Base-by-base conservation (phyloP, 2,329 filamentous ascomycete species). In the Sclerotinia trifoliorum region DNA sequence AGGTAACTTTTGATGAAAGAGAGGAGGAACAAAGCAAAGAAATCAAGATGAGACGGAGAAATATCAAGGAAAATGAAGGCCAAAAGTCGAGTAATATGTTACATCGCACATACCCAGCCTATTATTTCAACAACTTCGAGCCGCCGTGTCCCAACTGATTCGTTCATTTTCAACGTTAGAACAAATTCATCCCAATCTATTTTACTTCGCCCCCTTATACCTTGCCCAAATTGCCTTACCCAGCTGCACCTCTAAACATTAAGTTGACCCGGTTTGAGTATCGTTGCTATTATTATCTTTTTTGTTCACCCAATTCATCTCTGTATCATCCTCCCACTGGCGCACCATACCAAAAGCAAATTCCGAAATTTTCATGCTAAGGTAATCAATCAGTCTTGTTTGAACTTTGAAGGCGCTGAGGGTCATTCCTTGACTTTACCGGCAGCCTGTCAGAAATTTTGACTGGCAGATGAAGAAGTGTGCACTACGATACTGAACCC, bases 271-370 rank as follows among this genome's bases (percentile, higher is more conserved):
- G 56, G 49, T 55, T 63, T 63, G 65, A 63, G 65, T 46, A 44
- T 52, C 57, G 48, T 48, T 67, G 60, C 65, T 67, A 67, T 67
- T 67, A 67, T 63, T 67, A 67, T 67, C 65, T 62, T 48, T 48
- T 66, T 35, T 15, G 13, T 67, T 55, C 48, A 35, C 48, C 26
- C 17, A 35, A 42, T 65, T 24, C 42, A 6, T n/a, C 15, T 51
- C 65, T 63, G 44, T 35, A 51, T 49, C 39, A 54, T 54, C 46
- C 46, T 63, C 29, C 58, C n/a, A 39, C 58, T 39, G 46, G 46
- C 15, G n/a, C 29, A 62, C 58, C 58, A 62, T 51, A 49, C 46
- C 46, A 62, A 49, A 49, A 62, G n/a, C 58, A 49, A 13, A 62
- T 39, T 49, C 29, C 46, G 29, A 35, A 39, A 35, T 49, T 35